Percentiles rank a stretch among this genome's conserved stretches.
Evolutionary conservation across 2,329 filamentous ascomycete species (phyloP).

Genomic region (Madurella fahalii): DNA sequence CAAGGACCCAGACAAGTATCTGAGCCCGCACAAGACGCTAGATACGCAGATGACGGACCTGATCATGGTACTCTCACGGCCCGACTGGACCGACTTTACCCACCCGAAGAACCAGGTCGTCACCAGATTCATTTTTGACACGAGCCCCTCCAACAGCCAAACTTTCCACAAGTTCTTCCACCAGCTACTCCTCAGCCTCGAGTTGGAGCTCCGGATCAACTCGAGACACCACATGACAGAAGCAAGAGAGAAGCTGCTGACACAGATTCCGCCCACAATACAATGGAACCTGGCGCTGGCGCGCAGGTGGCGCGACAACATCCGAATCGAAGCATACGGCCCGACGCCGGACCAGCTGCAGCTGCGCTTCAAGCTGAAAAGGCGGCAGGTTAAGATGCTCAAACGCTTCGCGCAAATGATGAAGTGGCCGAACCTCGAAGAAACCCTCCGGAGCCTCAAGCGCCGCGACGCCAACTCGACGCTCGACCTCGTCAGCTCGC

Average conservation of each 20-base stretch:
- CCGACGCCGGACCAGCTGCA: slow-evolving; percentile 52
- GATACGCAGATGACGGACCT: slow-evolving; percentile 71
- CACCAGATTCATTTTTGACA: slow-evolving; percentile 67
- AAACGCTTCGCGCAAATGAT: slow-evolving; percentile 65
- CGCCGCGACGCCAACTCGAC: slow-evolving; percentile 55
- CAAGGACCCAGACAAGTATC: slow-evolving; percentile 60
- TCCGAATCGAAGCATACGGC: slow-evolving; percentile 61
- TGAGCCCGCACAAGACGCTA: slow-evolving; percentile 58
- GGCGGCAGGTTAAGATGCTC: slow-evolving; percentile 64
- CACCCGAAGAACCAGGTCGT: slow-evolving; percentile 66
- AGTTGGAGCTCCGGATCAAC: slow-evolving; percentile 67
- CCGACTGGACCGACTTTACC: slow-evolving; percentile 71
- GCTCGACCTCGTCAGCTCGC: slow-evolving; percentile 60
- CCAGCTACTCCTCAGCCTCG: slow-evolving; percentile 69
- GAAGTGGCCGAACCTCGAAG: slow-evolving; percentile 71
- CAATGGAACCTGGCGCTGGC: slow-evolving; percentile 72
- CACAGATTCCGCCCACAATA: slow-evolving; percentile 64
- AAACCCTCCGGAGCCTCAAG: slow-evolving; percentile 59
- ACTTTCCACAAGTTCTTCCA: slow-evolving; percentile 68
- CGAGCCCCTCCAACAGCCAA: slow-evolving; percentile 49
- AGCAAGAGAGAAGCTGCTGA: slow-evolving; percentile 60
- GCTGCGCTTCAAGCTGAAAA: slow-evolving; percentile 62
- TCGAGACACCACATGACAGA: slow-evolving; percentile 56
- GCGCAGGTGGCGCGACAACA: slow-evolving; percentile 66
- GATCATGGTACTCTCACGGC: slow-evolving; percentile 63